Base-by-base conservation (phyloP, 176 grass and related monocot genomes). In the Raddia guianensis region DNA sequence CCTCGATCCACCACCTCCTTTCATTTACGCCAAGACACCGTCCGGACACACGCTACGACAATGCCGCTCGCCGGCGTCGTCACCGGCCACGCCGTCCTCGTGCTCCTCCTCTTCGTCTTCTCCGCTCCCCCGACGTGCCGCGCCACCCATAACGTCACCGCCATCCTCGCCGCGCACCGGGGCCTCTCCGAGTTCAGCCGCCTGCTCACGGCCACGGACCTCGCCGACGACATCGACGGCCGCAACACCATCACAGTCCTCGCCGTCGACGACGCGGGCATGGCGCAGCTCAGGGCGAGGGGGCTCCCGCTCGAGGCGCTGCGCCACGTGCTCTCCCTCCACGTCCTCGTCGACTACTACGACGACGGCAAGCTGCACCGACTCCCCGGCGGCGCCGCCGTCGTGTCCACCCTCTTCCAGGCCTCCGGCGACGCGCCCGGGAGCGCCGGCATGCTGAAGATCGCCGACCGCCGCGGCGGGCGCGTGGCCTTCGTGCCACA, bases 171-270 rank as follows among this genome's bases (percentile, higher is more conserved):
- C 7, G 72, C 50, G 12, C 86, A 75, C 70, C 63, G 73, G 9
- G 94, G 93, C 53, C 86, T 93, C 81, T 55, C 77, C 11, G 86
- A 82, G 62, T 97, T 93, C 84, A 91, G 78, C 68, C 64, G 84
- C 59, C 82, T 66, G 81, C 88, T 97, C 74, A 83, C 73, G 40
- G 35, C 44, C 12, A 89, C 94, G 7, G 83, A 77, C 48, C 80
- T 97, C 3, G 94, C 84, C 2, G 72, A 74, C 62, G 86, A 93
- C 13, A 91, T 93, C 73, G 83, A 97, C 83, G 73, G 54, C 32
- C 86, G 94, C 16, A 80, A 74, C 55, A 97, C 91, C 32, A 87
- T 97, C 69, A 93, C 94, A 7, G 88, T 97, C 12, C 86, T 97
- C 15, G 91, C 74, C 2, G 91, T 91, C 5, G 57, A 63, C 77